phyloP scores from a whole-genome alignment of 2,329 filamentous ascomycete genomes.

The Hirsutella thompsonii region DNA sequence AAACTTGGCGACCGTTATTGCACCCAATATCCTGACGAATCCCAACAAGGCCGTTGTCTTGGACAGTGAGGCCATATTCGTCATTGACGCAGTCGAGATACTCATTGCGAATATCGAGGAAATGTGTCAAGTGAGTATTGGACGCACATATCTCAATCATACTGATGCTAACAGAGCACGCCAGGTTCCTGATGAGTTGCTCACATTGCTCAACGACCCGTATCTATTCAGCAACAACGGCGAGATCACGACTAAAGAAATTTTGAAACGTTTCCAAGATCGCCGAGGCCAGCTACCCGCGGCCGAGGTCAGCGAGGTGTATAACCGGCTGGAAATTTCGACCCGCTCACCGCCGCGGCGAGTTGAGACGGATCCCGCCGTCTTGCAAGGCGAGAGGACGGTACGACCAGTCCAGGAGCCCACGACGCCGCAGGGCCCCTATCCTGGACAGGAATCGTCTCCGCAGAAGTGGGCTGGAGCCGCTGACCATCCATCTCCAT shows the following conservation, averaged over 20 bases:
- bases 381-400: constrained; percentile 73
- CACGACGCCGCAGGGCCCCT: constrained; percentile 24
- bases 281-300: constrained; percentile 49
- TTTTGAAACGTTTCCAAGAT: constrained; percentile 84
- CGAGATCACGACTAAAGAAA: constrained; percentile 94
- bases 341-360: constrained; percentile 41
- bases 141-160: no score
- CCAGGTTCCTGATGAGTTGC: constrained; percentile 85
- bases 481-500: constrained; percentile 32
- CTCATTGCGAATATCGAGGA: constrained; percentile 89
- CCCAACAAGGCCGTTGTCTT: constrained; percentile 51
- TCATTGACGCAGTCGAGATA: constrained; percentile 84
- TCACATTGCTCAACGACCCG: constrained; percentile 73
- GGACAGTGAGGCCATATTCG: constrained; percentile 81
- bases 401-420: constrained; percentile 64
- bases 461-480: constrained; percentile 32
- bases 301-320: constrained; percentile 44
- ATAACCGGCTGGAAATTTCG: constrained; percentile 45
- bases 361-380: constrained; percentile 78
- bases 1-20: constrained; percentile 94
- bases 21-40: constrained; percentile 83
- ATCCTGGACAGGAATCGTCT: constrained; percentile 30
- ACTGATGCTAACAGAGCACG: not conserved
- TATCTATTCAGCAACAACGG: constrained; percentile 67
- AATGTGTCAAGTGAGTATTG: constrained; percentile 77